phyloP scores from a whole-genome alignment of 1,139 yeast genomes.

The Magnusiomyces ingens region DNA sequence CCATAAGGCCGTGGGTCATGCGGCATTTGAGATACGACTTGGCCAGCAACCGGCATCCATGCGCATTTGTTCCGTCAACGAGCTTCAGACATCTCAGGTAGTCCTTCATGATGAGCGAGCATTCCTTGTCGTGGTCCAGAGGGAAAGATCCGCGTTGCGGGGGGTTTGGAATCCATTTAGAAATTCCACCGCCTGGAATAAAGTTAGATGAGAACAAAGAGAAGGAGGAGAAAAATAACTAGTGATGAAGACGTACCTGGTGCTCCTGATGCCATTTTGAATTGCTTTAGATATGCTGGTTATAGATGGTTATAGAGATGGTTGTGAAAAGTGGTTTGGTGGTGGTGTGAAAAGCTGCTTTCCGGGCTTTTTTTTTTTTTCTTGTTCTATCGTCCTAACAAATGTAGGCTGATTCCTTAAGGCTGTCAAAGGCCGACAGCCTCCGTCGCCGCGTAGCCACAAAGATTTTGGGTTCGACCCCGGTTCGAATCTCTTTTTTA shows the following conservation, averaged over 20 bases:
- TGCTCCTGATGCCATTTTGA: constrained; percentile 8
- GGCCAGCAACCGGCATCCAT: constrained; percentile 80
- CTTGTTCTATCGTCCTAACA: too few species aligned
- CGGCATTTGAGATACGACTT: constrained; percentile 76
- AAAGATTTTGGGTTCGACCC: too few species aligned
- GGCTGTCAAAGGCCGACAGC: too few species aligned
- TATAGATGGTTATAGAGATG: too few species aligned
- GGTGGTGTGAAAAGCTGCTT: too few species aligned
- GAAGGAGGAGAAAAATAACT: background rate
- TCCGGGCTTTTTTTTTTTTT: too few species aligned
- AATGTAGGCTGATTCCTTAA: too few species aligned
- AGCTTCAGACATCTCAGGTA: constrained; percentile 74
- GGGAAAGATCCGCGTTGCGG: constrained; percentile 97
- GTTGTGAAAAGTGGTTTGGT: too few species aligned
- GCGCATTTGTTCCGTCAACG: constrained; percentile 77
- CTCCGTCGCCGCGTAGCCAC: too few species aligned
- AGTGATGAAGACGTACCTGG: constrained; percentile 3
- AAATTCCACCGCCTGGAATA: constrained; percentile 6
- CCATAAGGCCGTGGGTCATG: constrained; percentile 89
- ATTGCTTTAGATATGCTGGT: too few species aligned
- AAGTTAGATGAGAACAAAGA: background rate
- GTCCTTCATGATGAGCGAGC: constrained; percentile 64
- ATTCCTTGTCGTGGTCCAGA: constrained; percentile 83
- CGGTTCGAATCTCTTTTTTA: too few species aligned
- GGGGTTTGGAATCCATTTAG: constrained; percentile 60